A percentile compares a stretch with the other conserved stretches of the same genome.
These are phyloP conservation scores for Neonectria neomacrospora DNA, from an alignment of 2,329 filamentous ascomycete species.

Conservation along the genomic window DNA sequence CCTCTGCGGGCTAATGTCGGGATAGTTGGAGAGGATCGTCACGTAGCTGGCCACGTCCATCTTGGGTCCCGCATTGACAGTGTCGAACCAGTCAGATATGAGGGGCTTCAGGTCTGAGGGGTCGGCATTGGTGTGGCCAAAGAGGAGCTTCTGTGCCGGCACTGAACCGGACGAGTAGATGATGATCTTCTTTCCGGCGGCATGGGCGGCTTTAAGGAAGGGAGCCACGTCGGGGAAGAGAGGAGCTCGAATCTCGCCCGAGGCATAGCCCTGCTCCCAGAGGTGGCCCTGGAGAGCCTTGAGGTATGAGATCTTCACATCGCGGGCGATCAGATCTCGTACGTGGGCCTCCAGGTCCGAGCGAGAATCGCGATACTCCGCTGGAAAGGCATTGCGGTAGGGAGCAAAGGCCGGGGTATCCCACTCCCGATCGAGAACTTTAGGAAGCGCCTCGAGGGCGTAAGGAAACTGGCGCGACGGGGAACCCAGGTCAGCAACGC, in stretches of 20 bases:
- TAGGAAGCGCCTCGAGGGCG: conserved; percentile 73
- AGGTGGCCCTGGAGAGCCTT: conserved; percentile 84
- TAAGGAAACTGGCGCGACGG: conserved; percentile 74
- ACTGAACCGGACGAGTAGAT: conserved; percentile 88
- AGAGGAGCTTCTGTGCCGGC: conserved; percentile 82
- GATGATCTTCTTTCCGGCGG: conserved; percentile 67
- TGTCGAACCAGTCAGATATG: conserved; percentile 80
- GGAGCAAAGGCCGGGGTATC: conserved; percentile 69
- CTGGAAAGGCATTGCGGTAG: conserved; percentile 78
- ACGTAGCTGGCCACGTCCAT: conserved; percentile 73
- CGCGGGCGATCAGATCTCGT: conserved; percentile 74
- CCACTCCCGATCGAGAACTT: conserved; percentile 74
- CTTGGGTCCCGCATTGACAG: conserved; percentile 82
- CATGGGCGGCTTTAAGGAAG: conserved; percentile 68
- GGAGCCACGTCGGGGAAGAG: conserved; percentile 80
- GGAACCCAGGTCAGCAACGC: conserved; percentile 32
- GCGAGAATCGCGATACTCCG: conserved; percentile 68
- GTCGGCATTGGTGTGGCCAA: conserved; percentile 71
- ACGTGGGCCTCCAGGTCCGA: conserved; percentile 73
- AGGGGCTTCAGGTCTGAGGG: conserved; percentile 68
- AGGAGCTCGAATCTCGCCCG: conserved; percentile 75
- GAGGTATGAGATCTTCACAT: conserved; percentile 80
- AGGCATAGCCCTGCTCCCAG: conserved; percentile 79
- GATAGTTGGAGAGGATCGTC: conserved; percentile 63
- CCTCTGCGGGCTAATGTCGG: conserved; percentile 58